Percentiles rank a stretch among this genome's conserved stretches.
Evolutionary conservation across 1,284 basidiomycete species (phyloP).

Genomic region (Paramarasmius palmivorus): DNA sequence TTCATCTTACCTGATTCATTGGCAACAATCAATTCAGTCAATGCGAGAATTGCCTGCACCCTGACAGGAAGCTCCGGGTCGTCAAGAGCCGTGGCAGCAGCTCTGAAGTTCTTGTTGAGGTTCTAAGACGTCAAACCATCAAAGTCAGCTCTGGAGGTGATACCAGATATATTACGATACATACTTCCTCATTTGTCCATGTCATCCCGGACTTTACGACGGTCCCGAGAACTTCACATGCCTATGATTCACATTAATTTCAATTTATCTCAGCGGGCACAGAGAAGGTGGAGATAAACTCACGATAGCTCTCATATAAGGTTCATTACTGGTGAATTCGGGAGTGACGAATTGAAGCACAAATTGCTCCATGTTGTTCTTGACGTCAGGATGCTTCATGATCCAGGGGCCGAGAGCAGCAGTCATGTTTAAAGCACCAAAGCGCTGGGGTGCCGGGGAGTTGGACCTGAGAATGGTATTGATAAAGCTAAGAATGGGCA

Average conservation of each 20-base stretch:
- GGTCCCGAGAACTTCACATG: conserved; percentile 77
- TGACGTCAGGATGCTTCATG: conserved; percentile 79
- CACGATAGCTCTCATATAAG: conserved; percentile 77
- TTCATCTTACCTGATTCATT: conserved; percentile 59
- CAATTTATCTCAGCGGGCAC: conserved; percentile 11
- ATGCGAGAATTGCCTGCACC: conserved; percentile 80
- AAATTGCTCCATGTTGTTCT: conserved; percentile 75
- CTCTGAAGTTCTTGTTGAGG: conserved; percentile 62
- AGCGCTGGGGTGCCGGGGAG: conserved; percentile 63
- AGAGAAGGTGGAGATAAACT: conserved; percentile 28
- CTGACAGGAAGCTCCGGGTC: conserved; percentile 83
- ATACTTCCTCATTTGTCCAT: conserved; percentile 70
- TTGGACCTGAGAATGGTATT: conserved; percentile 66
- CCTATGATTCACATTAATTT: conserved; percentile 43
- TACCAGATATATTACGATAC: conserved; percentile 13
- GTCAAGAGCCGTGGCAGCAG: conserved; percentile 61
- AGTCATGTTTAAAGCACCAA: conserved; percentile 83
- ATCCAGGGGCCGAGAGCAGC: conserved; percentile 74
- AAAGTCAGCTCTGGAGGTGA: background rate
- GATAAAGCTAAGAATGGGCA: conserved; percentile 77
- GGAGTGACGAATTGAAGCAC: conserved; percentile 72
- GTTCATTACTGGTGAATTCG: conserved; percentile 62
- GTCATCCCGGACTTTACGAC: conserved; percentile 66
- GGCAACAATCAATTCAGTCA: conserved; percentile 76
- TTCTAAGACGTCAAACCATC: conserved; percentile 39